Base-by-base conservation (phyloP, 2,329 filamentous ascomycete genomes). In the Hymenotorrendiella dingleyae region DNA sequence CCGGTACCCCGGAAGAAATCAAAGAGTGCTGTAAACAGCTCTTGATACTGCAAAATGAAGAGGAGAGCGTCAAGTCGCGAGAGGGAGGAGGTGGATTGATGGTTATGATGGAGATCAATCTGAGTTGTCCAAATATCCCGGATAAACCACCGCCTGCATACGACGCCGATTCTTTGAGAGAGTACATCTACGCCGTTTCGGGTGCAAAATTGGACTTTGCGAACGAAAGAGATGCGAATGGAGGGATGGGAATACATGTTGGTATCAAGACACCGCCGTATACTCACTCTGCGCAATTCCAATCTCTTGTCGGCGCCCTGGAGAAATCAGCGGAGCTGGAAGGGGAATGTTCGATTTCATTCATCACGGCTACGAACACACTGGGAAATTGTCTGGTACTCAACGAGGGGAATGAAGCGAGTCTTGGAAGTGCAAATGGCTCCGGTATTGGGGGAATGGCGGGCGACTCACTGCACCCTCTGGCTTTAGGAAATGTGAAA, bases 221-320 rank as follows among this genome's bases (percentile, higher is more conserved):
- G 2, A 6, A 19, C 4, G 26, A 17, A 7, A 19, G 23, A 17
- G 30, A 33, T 16, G 17, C 6, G 4, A 14, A 2, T 11, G 6
- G 12, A 2, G 12, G 19, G 16, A 9, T 10, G 21, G 28, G 17
- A 24, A 19, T 59, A 6, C 49, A 51, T 27, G 63, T 79, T 0
- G 86, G 85, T 0, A 68, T 90, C 50, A 91, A 91, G 58, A 82
- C 78, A 1, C 85, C 86, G 4, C 86, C 86, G 0, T 90, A 87
- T 54, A 90, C 84, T 0, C 77, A 88, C 56, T 64, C 72, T 0
- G 76, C 70, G 0, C 79, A 90, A 56, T 90, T 83, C 57, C 58
- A 66, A 0, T 68, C 66, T 14, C 62, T 90, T 11, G 60, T 79
- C 2, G 49, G 61, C 0, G 74, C 78, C 0, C 62, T 89, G 5